phyloP scores from a whole-genome alignment of 352 stramenopile genomes.

The Globisporangium orthogonon region DNA sequence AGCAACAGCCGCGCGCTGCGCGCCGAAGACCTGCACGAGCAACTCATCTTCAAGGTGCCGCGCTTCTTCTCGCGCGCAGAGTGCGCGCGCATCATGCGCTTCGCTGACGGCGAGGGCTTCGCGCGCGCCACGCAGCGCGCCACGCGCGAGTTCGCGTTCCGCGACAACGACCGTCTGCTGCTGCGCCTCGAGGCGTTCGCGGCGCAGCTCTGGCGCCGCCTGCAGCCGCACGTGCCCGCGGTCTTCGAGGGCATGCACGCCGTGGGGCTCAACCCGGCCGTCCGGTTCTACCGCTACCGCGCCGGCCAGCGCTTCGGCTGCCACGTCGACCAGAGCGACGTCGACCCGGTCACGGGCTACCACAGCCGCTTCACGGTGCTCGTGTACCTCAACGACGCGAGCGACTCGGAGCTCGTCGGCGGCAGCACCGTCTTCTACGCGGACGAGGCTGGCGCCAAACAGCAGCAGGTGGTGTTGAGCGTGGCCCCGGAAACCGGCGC shows the following conservation, averaged over 20 bases:
- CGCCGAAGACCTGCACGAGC: conserved; percentile 33
- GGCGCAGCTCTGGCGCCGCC: conserved; percentile 56
- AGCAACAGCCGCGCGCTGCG: conserved; percentile 23
- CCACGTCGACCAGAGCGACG: conserved; percentile 82
- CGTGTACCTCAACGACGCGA: conserved; percentile 74
- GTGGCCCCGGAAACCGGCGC: conserved; percentile 60
- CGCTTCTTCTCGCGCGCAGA: conserved; percentile 56
- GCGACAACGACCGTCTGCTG: conserved; percentile 71
- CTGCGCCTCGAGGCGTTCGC: conserved; percentile 57
- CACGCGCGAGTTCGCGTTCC: conserved; percentile 56
- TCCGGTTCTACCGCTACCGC: conserved; percentile 76
- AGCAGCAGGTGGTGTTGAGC: conserved; percentile 42
- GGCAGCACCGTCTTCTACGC: conserved; percentile 73
- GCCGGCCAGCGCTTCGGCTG: conserved; percentile 68
- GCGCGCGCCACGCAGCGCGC: conserved; percentile 65
- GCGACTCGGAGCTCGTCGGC: conserved; percentile 62
- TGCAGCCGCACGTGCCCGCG: conserved; percentile 42
- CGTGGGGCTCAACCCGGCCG: conserved; percentile 57
- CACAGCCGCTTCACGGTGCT: conserved; percentile 79
- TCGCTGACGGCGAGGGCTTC: conserved; percentile 52
- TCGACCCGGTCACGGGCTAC: conserved; percentile 59
- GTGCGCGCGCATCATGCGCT: conserved; percentile 52
- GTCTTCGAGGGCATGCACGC: conserved; percentile 62
- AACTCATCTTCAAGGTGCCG: conserved; percentile 62
- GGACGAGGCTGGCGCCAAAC: conserved; percentile 31